Conservation (phyloP, 2,329 filamentous ascomycete species). For the Aotearoamyces nothofagi region DNA sequence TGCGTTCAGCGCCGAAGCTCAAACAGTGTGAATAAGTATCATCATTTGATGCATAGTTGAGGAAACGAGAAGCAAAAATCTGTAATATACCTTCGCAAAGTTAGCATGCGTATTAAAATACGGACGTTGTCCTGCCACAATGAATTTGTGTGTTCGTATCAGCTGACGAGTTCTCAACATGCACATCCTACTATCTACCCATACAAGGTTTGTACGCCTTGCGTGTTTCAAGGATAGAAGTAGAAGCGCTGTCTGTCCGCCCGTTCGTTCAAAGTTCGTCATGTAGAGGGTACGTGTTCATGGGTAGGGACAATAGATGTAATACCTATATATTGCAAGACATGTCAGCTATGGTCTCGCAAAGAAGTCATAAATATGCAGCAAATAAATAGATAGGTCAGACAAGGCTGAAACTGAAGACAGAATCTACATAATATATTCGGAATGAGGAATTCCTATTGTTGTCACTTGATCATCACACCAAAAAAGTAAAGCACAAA, state of each 20-base stretch:
- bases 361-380: conserved; percentile 1
- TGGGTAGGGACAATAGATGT: conserved; percentile 1
- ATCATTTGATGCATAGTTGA: conserved; percentile 23
- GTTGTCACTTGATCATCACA: conserved; percentile 21
- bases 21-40: conserved; percentile 28
- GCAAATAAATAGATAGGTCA: conserved; percentile 17
- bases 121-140: too few relatives aligned
- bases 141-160: conserved; percentile 15
- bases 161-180: conserved; percentile 30
- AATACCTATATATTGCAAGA: conserved; percentile 11
- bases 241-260: conserved; percentile 25
- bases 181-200: conserved; percentile 19
- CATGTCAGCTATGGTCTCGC: conserved; percentile 10
- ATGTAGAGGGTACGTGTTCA: too few relatives aligned
- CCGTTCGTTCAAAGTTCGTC: conserved; percentile 31
- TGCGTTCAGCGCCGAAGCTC: conserved; percentile 22
- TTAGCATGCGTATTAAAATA: too few relatives aligned
- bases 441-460: conserved; percentile 22
- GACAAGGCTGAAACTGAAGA: conserved; percentile 29
- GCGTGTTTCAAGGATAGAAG: conserved; percentile 21
- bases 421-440: conserved; percentile 23
- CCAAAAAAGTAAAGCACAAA: conserved; percentile 8
- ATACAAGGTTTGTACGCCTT: conserved; percentile 25
- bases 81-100: conserved; percentile 8
- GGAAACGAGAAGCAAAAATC: too few relatives aligned